These are phyloP conservation scores for Malus fusca DNA, from an alignment of 306 rosid species.

Conservation along the genomic window DNA sequence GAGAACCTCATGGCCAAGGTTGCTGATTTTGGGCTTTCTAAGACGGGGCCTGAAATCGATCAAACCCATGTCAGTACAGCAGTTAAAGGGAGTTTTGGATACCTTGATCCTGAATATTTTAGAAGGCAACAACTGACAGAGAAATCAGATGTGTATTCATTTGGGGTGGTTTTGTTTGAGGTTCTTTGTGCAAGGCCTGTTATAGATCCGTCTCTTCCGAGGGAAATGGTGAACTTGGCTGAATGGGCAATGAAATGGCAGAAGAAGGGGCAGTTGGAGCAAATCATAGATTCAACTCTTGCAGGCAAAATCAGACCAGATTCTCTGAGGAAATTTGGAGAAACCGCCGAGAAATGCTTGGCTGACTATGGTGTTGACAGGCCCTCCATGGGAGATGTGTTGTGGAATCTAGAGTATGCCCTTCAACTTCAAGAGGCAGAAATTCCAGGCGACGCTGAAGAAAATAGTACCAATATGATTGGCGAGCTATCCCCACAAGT, in stretches of 20 bases:
- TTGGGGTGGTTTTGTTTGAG: constrained; percentile 83
- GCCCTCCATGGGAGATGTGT: constrained; percentile 87
- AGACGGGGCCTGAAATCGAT: constrained; percentile 74
- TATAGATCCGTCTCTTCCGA: constrained; percentile 74
- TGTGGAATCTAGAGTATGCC: constrained; percentile 83
- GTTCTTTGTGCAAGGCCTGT: constrained; percentile 85
- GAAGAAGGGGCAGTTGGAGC: constrained; percentile 68
- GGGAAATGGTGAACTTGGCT: constrained; percentile 86
- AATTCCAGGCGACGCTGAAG: constrained; percentile 63
- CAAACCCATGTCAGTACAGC: constrained; percentile 90
- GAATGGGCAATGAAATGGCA: constrained; percentile 97
- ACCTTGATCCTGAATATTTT: constrained; percentile 90
- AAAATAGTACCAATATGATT: constrained; percentile 76
- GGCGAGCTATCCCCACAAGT: constrained; percentile 75
- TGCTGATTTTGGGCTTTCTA: constrained; percentile 84
- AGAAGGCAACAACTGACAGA: constrained; percentile 82
- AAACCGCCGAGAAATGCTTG: constrained; percentile 85
- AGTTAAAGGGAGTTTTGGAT: constrained; percentile 82
- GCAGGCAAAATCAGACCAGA: constrained; percentile 62
- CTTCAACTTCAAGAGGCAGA: constrained; percentile 78
- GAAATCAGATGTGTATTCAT: constrained; percentile 82
- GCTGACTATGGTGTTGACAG: constrained; percentile 78
- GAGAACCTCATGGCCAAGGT: constrained; percentile 94
- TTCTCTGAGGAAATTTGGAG: constrained; percentile 78
- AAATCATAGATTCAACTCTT: constrained; percentile 60